A percentile compares a stretch with the other conserved stretches of the same genome.
Evolutionary conservation across 192 early-diverging fungal genomes (phyloP).

Genomic region (Coemansia biformis): DNA sequence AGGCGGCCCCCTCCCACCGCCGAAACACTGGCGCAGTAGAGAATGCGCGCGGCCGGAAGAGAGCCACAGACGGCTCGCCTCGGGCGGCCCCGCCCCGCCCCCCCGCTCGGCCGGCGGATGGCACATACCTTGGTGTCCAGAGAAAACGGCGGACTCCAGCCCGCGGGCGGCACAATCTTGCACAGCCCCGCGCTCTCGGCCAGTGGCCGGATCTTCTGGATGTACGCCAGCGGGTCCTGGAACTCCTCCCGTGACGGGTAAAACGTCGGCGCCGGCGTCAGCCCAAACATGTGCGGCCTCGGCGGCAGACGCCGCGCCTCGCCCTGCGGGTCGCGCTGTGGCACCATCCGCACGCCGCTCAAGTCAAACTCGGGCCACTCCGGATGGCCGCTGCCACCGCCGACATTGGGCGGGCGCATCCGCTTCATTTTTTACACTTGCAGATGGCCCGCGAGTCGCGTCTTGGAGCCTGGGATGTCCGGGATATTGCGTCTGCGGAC

Average conservation of each 20-base stretch:
- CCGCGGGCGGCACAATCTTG: slow-evolving; percentile 87
- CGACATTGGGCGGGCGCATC: slow-evolving; percentile 26
- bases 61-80: too few relatives aligned
- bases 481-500: too few relatives aligned
- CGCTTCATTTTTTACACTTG: slow-evolving; percentile 35
- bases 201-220: slow-evolving; percentile 68
- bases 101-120: too few relatives aligned
- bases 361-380: slow-evolving; percentile 28
- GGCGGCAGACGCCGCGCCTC: slow-evolving; percentile 17
- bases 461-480: too few relatives aligned
- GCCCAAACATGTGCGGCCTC: slow-evolving; percentile 60
- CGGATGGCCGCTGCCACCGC: neutral
- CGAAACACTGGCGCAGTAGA: neutral
- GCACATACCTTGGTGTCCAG: slow-evolving; percentile 64
- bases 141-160: slow-evolving; percentile 82
- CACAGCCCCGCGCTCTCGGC: slow-evolving; percentile 81
- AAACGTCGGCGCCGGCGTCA: slow-evolving; percentile 70
- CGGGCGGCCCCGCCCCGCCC: too few relatives aligned
- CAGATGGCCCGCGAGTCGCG: too few relatives aligned
- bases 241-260: slow-evolving; percentile 81
- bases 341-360: slow-evolving; percentile 19
- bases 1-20: neutral
- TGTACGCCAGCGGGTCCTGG: slow-evolving; percentile 75
- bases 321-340: slow-evolving; percentile 24
- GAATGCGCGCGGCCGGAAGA: too few relatives aligned